Base-by-base conservation (phyloP, 2,329 filamentous ascomycete genomes). In the Epichloe uncinata region DNA sequence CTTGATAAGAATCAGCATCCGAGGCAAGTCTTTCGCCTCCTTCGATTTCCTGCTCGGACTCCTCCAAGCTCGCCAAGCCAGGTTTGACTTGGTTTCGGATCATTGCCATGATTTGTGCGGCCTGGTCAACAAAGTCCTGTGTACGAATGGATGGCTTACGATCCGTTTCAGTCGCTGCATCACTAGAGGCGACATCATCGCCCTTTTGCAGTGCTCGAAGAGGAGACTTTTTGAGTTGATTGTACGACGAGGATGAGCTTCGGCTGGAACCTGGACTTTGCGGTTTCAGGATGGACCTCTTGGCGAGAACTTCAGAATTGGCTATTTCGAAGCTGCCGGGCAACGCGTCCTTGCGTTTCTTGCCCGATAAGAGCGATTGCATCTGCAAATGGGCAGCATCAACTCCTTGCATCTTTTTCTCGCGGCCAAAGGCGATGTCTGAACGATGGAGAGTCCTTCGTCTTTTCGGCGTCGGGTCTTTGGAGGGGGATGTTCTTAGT, bases 61-160 rank as follows among this genome's bases (percentile, higher is more conserved):
- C 85, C 58, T 87, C 83, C 4, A 94, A 73, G 56, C 86, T 91
- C 2, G 78, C 74, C n/a, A 95, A 70, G 0, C 80, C 85, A 55
- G 79, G 84, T 1, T 81, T 79, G 7, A 85, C 85, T 63, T 87
- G 88, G 37, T 79, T 84, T 42, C 93, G 81, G 56, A 97, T 95
- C 66, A 89, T 83, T 51, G 87, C 84, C 91, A 98, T 97, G 54
- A 97, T 93, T 62, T 91, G 87, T 45, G 91, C 86, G 9, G 93
- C 93, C 64, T 97, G 88, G 58, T 94, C 85, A 47, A 95, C 76
- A 66, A 95, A 98, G 63, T 97, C 91, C 61, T 95, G 88, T 0
- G 93, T 97, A 35, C 85, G 90, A 53, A 97, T 89, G 5, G 91
- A 97, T 11, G 84, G 80, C 55, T 80, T 81, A 26, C 76, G 69